Base-by-base conservation (phyloP, 2,329 filamentous ascomycete species). In the Rutstroemia sydowiana region DNA sequence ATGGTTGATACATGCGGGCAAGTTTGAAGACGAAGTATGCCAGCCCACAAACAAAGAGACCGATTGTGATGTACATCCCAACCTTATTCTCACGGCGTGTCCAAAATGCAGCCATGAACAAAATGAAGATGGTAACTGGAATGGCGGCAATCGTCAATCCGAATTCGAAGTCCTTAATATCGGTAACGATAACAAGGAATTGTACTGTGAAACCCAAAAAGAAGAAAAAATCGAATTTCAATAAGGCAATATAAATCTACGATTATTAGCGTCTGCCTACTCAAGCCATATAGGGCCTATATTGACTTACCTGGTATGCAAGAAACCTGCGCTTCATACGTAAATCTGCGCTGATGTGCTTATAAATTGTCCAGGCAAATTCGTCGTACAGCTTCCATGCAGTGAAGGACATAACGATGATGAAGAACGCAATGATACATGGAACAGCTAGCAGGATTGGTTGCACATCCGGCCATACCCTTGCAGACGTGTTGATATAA, bases 221-320 rank as follows among this genome's bases (percentile, higher is more conserved):
- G 76, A 98, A 97, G 82, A 98, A 98, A 72, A 98, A 97, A 72
- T 98, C 93, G 69, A 98, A 98, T 71, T 98, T 98, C 59, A 98
- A 79, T 10, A 98, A 79, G 34, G 93, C 89, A 65, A 98, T 96
- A 71, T 96, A 98, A 69, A 98, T 91, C 91, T 95, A 18, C 31
- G 9, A 10, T n/a, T 26, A 30, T 64, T 48, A 61, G 54, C n/a
- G 45, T n/a, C n/a, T n/a, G n/a, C n/a, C n/a, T n/a, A n/a, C n/a
- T n/a, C n/a, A n/a, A n/a, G n/a, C n/a, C n/a, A n/a, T n/a, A n/a
- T n/a, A n/a, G n/a, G n/a, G n/a, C n/a, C n/a, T n/a, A n/a, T n/a
- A n/a, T n/a, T n/a, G n/a, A n/a, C 75, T 48, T 74, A 95, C 90
- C 83, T 98, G 93, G 68, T 95, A 98, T 56, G 92, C 88, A 55